Evolutionary conservation across 1,284 basidiomycete species (phyloP).

Genomic region (Apiotrichum siamense): DNA sequence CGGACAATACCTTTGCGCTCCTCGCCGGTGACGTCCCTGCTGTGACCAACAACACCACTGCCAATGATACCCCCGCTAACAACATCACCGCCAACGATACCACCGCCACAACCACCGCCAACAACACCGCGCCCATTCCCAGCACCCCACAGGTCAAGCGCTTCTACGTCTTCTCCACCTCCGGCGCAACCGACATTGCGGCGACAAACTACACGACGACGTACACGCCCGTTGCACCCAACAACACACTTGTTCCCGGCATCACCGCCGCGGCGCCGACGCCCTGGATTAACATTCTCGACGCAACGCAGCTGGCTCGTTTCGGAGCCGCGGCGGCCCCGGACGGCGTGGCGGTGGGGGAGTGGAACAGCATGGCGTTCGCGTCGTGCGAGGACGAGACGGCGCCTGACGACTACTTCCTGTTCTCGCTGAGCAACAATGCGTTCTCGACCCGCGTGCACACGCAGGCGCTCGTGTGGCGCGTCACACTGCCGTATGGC

Average conservation of each 20-base stretch:
- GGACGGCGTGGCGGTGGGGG: constrained; percentile 49
- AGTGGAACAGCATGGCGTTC: constrained; percentile 63
- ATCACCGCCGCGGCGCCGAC: constrained; percentile 30
- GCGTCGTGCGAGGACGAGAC: constrained; percentile 54
- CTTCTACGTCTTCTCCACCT: constrained; percentile 30
- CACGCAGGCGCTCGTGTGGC: constrained; percentile 62
- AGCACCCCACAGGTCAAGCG: constrained; percentile 21
- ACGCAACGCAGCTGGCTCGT: constrained; percentile 29
- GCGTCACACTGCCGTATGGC: constrained; percentile 62
- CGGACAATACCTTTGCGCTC: constrained; percentile 32
- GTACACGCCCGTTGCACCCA: constrained; percentile 32
- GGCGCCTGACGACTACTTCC: constrained; percentile 60
- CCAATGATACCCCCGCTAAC: constrained; percentile 25
- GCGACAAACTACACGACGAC: constrained; percentile 32
- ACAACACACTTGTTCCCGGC: constrained; percentile 24
- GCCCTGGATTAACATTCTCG: constrained; percentile 36
- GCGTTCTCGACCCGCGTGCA: constrained; percentile 58
- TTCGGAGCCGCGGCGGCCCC: constrained; percentile 18
- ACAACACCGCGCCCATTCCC: too few relatives aligned
- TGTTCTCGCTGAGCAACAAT: constrained; percentile 60
- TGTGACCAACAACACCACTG: constrained; percentile 34
- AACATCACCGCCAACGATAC: too few relatives aligned
- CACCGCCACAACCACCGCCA: too few relatives aligned
- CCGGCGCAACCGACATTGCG: constrained; percentile 39
- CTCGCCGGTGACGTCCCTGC: constrained; percentile 32